Evolutionary conservation across 108 stramenopile genomes (phyloP).

Genomic region (Nannochloropsis salina): DNA sequence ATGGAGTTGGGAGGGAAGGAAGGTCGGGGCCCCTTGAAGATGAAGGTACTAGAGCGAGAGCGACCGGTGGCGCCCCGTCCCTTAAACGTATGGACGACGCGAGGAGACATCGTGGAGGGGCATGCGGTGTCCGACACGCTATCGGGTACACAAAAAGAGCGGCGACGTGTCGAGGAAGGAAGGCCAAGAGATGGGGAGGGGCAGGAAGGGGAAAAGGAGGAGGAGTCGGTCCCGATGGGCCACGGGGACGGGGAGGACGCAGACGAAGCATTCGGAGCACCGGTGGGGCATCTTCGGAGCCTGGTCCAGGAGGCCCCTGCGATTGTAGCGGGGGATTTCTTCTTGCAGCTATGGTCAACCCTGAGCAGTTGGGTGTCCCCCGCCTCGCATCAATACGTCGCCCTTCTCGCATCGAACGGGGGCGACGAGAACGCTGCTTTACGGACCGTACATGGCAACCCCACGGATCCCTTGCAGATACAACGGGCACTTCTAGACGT

Average conservation of each 20-base stretch:
- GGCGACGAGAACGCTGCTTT: not conserved
- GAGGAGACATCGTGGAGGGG: not conserved
- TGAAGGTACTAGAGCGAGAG: not conserved
- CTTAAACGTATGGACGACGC: not conserved
- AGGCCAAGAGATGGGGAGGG: not conserved
- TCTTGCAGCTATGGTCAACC: not conserved
- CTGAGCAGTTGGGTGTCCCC: not conserved
- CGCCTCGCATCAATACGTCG: not conserved
- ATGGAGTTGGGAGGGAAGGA: not conserved
- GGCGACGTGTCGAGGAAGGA: not conserved
- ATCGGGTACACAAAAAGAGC: not conserved
- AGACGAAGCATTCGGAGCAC: not conserved
- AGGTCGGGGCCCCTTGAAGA: not conserved
- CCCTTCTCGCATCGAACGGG: not conserved
- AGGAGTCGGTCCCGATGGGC: not conserved
- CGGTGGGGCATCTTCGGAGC: not conserved
- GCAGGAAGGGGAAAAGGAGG: not conserved
- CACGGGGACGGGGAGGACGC: not conserved
- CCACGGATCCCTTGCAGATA: not conserved
- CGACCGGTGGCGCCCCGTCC: not conserved
- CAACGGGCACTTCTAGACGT: constrained; percentile 8
- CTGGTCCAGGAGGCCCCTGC: not conserved
- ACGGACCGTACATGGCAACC: not conserved
- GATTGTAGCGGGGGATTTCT: not conserved
- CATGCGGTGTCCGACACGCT: not conserved